phyloP scores from a whole-genome alignment of 2,329 filamentous ascomycete species.

The Epichloe elymi region DNA sequence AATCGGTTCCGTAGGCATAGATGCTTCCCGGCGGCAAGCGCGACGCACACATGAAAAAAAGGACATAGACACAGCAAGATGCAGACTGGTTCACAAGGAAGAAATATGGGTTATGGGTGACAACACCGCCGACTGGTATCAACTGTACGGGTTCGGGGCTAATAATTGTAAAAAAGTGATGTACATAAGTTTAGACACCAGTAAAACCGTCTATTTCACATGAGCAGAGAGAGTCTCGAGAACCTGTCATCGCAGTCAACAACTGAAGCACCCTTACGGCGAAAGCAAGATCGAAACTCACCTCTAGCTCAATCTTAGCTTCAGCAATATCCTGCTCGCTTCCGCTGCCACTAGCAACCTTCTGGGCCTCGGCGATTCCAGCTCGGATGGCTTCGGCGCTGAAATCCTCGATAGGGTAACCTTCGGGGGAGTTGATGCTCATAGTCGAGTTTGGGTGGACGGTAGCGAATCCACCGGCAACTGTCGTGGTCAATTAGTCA shows the following conservation, averaged over 20 bases:
- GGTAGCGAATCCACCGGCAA: slow-evolving; percentile 92
- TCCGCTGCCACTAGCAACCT: slow-evolving; percentile 78
- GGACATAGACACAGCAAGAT: neutral
- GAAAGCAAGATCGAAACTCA: slow-evolving; percentile 23
- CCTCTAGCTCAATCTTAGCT: slow-evolving; percentile 98
- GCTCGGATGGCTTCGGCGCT: slow-evolving; percentile 77
- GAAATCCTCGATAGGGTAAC: slow-evolving; percentile 90
- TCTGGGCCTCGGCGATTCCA: slow-evolving; percentile 90
- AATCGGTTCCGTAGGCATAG: neutral
- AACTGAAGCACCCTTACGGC: neutral
- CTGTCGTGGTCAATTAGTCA: slow-evolving; percentile 31
- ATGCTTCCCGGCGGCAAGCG: neutral
- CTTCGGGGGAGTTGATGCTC: slow-evolving; percentile 98
- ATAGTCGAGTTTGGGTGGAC: slow-evolving; percentile 89
- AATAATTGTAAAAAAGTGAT: slow-evolving; percentile 24
- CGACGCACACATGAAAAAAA: neutral
- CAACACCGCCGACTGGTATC: slow-evolving; percentile 20
- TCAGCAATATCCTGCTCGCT: slow-evolving; percentile 97
- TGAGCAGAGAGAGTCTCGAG: slow-evolving; percentile 71
- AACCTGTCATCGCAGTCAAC: slow-evolving; percentile 37
- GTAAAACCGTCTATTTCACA: slow-evolving; percentile 57
- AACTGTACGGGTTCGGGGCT: slow-evolving; percentile 24
- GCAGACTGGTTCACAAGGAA: neutral
- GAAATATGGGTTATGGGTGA: slow-evolving; percentile 2
- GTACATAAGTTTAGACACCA: slow-evolving; percentile 28